Conservation (phyloP, 2,329 filamentous ascomycete species). For the Magnaporthales sp. region DNA sequence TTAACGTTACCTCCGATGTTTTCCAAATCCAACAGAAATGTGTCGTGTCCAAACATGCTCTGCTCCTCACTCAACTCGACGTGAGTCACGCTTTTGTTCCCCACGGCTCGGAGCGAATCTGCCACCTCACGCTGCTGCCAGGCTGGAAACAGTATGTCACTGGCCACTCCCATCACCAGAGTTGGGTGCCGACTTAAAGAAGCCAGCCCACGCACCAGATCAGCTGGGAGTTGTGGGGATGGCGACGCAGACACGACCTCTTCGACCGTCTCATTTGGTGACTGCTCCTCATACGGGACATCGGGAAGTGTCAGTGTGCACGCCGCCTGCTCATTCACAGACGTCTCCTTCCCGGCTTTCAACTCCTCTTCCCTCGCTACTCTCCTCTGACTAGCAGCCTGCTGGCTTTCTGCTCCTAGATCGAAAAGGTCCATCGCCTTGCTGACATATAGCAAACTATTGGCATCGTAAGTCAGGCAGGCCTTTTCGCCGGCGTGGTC, state of each 20-base stretch:
- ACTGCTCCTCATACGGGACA: constrained; percentile 73
- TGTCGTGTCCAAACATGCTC: constrained; percentile 93
- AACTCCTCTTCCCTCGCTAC: constrained; percentile 51
- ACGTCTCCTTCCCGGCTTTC: constrained; percentile 29
- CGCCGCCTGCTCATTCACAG: constrained; percentile 23
- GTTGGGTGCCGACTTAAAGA: constrained; percentile 68
- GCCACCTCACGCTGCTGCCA: constrained; percentile 97
- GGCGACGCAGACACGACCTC: constrained; percentile 19
- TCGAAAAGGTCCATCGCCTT: constrained; percentile 99
- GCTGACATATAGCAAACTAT: constrained; percentile 90
- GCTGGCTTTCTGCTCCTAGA: constrained; percentile 64
- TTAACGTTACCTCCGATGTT: constrained; percentile 81
- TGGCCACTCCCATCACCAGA: constrained; percentile 87
- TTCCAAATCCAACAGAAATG: constrained; percentile 85
- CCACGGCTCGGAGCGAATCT: constrained; percentile 65
- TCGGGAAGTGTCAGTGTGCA: constrained; percentile 81
- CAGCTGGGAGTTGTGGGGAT: constrained; percentile 53
- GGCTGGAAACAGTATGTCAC: constrained; percentile 92
- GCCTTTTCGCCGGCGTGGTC: constrained; percentile 98
- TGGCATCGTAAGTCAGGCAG: constrained; percentile 91
- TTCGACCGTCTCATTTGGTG: constrained; percentile 24
- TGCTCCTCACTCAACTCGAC: constrained; percentile 90
- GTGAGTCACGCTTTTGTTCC: constrained; percentile 77
- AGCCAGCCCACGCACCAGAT: constrained; percentile 69
- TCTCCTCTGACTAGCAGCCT: constrained; percentile 52